These are phyloP conservation scores for Chaetomiaceae sp. DNA, from an alignment of 2,329 filamentous ascomycete genomes.

Conservation along the genomic window DNA sequence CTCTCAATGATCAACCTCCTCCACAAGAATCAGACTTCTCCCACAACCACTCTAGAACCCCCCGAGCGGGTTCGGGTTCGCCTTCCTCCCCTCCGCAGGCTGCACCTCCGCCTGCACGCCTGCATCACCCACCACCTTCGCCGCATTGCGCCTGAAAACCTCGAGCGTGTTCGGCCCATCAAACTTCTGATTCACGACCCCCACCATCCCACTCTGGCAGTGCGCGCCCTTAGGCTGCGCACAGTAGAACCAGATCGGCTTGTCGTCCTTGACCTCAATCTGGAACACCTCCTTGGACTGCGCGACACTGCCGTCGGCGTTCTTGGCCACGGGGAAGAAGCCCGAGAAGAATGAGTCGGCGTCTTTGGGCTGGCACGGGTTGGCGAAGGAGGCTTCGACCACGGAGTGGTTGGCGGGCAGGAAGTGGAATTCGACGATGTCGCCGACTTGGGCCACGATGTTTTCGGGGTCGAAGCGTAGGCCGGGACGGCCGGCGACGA, in stretches of 20 bases:
- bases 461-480: slow-evolving; percentile 46
- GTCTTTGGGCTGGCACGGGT: slow-evolving; percentile 36
- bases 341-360: slow-evolving; percentile 38
- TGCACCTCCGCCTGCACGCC: slow-evolving; percentile 30
- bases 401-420: slow-evolving; percentile 46
- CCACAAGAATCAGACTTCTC: neutral
- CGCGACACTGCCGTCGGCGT: slow-evolving; percentile 19
- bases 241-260: slow-evolving; percentile 42
- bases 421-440: slow-evolving; percentile 50
- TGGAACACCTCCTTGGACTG: slow-evolving; percentile 38
- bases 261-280: slow-evolving; percentile 37
- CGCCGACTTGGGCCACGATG: slow-evolving; percentile 42
- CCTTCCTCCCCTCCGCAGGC: slow-evolving; percentile 33
- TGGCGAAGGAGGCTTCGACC: slow-evolving; percentile 27
- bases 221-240: slow-evolving; percentile 36
- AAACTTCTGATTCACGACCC: slow-evolving; percentile 45
- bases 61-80: slow-evolving; percentile 37
- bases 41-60: slow-evolving; percentile 23
- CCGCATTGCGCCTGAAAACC: slow-evolving; percentile 33
- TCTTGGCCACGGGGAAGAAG: slow-evolving; percentile 33
- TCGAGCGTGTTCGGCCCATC: slow-evolving; percentile 33
- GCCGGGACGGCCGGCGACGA: slow-evolving; percentile 39
- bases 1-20: neutral
- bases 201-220: slow-evolving; percentile 45
- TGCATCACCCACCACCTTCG: slow-evolving; percentile 24